Base-by-base conservation (phyloP, 1,284 basidiomycete genomes). In the Xerocomus cyaneibrunnescens region DNA sequence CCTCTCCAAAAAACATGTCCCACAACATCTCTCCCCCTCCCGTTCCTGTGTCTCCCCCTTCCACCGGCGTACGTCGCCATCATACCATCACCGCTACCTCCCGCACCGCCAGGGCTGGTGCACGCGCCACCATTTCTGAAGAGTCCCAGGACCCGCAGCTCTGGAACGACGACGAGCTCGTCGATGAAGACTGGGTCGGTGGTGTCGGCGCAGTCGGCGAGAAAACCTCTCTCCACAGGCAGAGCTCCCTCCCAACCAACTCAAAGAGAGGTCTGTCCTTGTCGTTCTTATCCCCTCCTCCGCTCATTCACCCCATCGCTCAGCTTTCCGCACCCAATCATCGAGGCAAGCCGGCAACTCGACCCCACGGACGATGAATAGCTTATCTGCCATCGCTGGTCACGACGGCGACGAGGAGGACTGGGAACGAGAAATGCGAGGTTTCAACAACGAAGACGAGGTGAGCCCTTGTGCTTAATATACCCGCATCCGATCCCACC, bases 391-490 rank as follows among this genome's bases (percentile, higher is more conserved):
- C 50, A 92, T 92, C 68, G 81, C 86, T 45, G 89, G 89, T 40
- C 87, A 89, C 62, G 88, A 90, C 60, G 87, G 83, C 60, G 88
- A 91, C 56, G 89, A 92, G 67, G 89, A 90, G 58, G 85, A 88
- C 54, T 92, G 89, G 89, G 87, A 89, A 66, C 74, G 76, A 38
- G 83, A 83, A 31, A 77, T 85, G 63, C 77, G 76, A 14, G 82
- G 80, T 64, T 76, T 68, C 70, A 69, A 68, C 50, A 68, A 81
- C 57, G 84, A 87, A 40, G 86, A 86, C 35, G 85, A 84, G 72
- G 85, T 85, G 55, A 63, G 65, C 61, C 17, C 21, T 32, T 38
- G 36, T 27, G n/a, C n/a, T n/a, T n/a, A n/a, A n/a, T n/a, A n/a
- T n/a, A n/a, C n/a, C n/a, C n/a, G n/a, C n/a, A n/a, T n/a, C n/a